These are phyloP conservation scores for Omphalotus guepiniiformis DNA, from an alignment of 768 basidiomycete genomes.

Conservation along the genomic window DNA sequence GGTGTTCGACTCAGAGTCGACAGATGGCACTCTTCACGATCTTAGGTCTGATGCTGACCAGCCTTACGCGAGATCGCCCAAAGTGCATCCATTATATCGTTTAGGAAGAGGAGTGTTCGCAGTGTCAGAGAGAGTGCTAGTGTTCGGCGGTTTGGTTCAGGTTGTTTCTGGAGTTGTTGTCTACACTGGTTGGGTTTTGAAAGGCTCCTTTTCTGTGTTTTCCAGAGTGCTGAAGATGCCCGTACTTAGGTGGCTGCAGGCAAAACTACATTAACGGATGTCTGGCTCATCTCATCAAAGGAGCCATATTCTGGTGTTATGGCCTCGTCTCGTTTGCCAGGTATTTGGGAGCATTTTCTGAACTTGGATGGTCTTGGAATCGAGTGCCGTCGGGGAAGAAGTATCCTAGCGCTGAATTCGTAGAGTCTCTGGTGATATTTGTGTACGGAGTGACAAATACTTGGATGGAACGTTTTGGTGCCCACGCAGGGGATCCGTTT, in stretches of 20 bases:
- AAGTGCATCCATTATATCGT: slow-evolving; percentile 28
- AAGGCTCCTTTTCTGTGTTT: neutral
- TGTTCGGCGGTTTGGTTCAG: slow-evolving; percentile 69
- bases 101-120: slow-evolving; percentile 45
- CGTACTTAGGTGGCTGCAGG: slow-evolving; percentile 65
- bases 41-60: too few relatives aligned
- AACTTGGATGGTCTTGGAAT: slow-evolving; percentile 97
- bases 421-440: slow-evolving; percentile 80
- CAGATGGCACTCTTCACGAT: slow-evolving; percentile 56
- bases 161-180: slow-evolving; percentile 67
- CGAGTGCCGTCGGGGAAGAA: slow-evolving; percentile 45
- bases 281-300: slow-evolving; percentile 91
- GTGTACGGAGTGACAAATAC: slow-evolving; percentile 87
- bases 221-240: slow-evolving; percentile 5
- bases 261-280: slow-evolving; percentile 75
- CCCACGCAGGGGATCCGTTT: slow-evolving; percentile 73
- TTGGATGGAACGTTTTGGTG: slow-evolving; percentile 97
- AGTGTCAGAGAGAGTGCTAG: slow-evolving; percentile 55
- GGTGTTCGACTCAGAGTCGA: slow-evolving; percentile 44
- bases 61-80: slow-evolving; percentile 7
- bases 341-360: slow-evolving; percentile 83
- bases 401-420: slow-evolving; percentile 67
- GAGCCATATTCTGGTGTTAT: slow-evolving; percentile 90
- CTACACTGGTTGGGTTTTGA: slow-evolving; percentile 75
- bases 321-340: slow-evolving; percentile 85